These are phyloP conservation scores for Mycena olivaceomarginata DNA, from an alignment of 768 basidiomycete species.

Conservation along the genomic window DNA sequence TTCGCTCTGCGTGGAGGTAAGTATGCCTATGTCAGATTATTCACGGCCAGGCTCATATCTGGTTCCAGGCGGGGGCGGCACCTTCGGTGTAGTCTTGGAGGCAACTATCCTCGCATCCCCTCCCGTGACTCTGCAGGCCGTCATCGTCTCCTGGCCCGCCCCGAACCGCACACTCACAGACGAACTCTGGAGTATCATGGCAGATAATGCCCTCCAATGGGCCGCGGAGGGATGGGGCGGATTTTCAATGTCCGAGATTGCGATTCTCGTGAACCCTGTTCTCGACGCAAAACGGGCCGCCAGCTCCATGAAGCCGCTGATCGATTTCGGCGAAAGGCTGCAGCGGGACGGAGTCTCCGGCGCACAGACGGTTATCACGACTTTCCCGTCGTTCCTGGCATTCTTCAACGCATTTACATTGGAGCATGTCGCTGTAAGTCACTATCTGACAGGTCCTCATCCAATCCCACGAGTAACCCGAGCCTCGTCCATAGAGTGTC, in stretches of 20 bases:
- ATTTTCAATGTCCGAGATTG: constrained; percentile 58
- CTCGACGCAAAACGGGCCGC: constrained; percentile 58
- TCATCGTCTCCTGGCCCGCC: constrained; percentile 54
- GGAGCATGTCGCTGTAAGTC: constrained; percentile 19
- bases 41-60: background rate
- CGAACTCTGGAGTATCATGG: constrained; percentile 59
- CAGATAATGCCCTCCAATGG: constrained; percentile 63
- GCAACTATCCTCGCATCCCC: constrained; percentile 61
- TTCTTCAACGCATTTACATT: constrained; percentile 24
- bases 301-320: constrained; percentile 62
- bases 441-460: background rate
- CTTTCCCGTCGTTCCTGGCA: constrained; percentile 62
- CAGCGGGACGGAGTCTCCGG: constrained; percentile 50
- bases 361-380: constrained; percentile 54
- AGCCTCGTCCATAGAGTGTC: background rate
- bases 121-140: constrained; percentile 58
- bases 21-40: background rate
- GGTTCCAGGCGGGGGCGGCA: constrained; percentile 62
- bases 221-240: constrained; percentile 71
- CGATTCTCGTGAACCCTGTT: constrained; percentile 65
- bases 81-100: constrained; percentile 64
- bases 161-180: constrained; percentile 52
- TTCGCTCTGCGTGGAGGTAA: constrained; percentile 70
- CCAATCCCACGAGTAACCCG: no score
- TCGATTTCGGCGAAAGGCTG: constrained; percentile 57